Evolutionary conservation across 164 flowering plant species (phyloP), one percentile per base, ranked within the genome.

Genomic region (Stephania yunnanensis): DNA sequence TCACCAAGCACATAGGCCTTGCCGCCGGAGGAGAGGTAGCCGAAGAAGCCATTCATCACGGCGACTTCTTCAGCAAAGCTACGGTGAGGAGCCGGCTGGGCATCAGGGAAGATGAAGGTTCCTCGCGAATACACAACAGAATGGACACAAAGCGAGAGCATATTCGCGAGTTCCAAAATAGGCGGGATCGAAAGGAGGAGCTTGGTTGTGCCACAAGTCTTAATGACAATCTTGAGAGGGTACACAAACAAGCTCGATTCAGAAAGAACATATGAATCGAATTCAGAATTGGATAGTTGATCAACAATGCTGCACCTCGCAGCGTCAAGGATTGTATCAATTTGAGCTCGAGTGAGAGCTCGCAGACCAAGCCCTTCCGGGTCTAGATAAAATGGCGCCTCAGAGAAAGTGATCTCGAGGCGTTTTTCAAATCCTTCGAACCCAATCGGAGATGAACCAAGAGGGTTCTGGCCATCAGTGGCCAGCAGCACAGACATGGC

Each of bases 341-440:
- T 46, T 61, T 88, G 90, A 20, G 85, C 0, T 2, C 85, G 84
- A 68, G 84, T 78, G 52, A 91, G 83, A 50, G 87, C 79, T 6
- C 95, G 87, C n/a, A 91, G 87, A 53, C 95, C 95, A 10, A 75
- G 77, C 25, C 87, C 88, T 20, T 77, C 58, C 0, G 89, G 91
- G 75, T 88, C 91, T 3, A 63, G 63, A 63, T 85, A 86, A 15
- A 85, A 61, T 19, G 87, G 77, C 0, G 87, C 81, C 20, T 83
- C 85, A 11, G 78, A 85, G 78, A 91, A 91, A 20, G 82, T 70
- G 31, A 91, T 85, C 74, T 91, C 93, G 8, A 91, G 88, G 20
- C 95, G 87, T 68, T 91, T 91, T 72, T 91, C 95, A 69, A 79
- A 91, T 29, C 95, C 95, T 76, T 91, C 95, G 73, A 89, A 91